Evolutionary conservation across 2,329 filamentous ascomycete species (phyloP).

Genomic region (Neophaeococcomyces aloes): DNA sequence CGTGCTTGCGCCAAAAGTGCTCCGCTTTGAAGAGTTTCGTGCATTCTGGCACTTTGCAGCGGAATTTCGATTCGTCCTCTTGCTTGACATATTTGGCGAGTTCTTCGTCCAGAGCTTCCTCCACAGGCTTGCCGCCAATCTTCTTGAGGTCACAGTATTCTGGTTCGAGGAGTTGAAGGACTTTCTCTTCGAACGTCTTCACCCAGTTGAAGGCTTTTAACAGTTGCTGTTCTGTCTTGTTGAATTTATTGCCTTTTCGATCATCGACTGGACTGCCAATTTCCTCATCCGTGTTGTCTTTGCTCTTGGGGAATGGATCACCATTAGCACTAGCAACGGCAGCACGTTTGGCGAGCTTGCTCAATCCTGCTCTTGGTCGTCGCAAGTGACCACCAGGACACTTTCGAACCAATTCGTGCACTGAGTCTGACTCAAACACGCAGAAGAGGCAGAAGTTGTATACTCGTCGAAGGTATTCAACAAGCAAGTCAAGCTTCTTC

Average conservation of each 20-base stretch:
- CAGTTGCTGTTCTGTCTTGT: slow-evolving; percentile 80
- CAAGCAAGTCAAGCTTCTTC: slow-evolving; percentile 90
- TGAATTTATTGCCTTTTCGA: slow-evolving; percentile 60
- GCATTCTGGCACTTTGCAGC: slow-evolving; percentile 93
- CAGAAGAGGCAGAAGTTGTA: slow-evolving; percentile 99
- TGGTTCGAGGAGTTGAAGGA: slow-evolving; percentile 83
- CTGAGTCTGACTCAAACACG: slow-evolving; percentile 94
- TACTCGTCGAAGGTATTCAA: slow-evolving; percentile 91
- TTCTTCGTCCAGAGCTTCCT: slow-evolving; percentile 81
- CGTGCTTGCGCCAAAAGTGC: slow-evolving; percentile 94
- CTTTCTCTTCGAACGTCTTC: slow-evolving; percentile 94
- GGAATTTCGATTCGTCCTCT: slow-evolving; percentile 92
- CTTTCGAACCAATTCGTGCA: slow-evolving; percentile 90
- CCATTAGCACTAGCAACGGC: slow-evolving; percentile 75
- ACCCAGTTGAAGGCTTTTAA: slow-evolving; percentile 98
- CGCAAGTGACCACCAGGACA: slow-evolving; percentile 96
- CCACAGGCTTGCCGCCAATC: slow-evolving; percentile 74
- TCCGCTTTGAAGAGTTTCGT: slow-evolving; percentile 95
- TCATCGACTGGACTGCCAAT: slow-evolving; percentile 56
- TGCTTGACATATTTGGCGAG: slow-evolving; percentile 83
- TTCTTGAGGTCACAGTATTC: slow-evolving; percentile 79
- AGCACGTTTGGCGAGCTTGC: slow-evolving; percentile 69
- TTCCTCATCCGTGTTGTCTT: slow-evolving; percentile 51
- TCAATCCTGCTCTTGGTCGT: slow-evolving; percentile 75
- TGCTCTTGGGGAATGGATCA: slow-evolving; percentile 77